A percentile compares a stretch with the other conserved stretches of the same genome.
Evolutionary conservation across 1,139 yeast genomes (phyloP).

Genomic region (Taiozyma sp.): DNA sequence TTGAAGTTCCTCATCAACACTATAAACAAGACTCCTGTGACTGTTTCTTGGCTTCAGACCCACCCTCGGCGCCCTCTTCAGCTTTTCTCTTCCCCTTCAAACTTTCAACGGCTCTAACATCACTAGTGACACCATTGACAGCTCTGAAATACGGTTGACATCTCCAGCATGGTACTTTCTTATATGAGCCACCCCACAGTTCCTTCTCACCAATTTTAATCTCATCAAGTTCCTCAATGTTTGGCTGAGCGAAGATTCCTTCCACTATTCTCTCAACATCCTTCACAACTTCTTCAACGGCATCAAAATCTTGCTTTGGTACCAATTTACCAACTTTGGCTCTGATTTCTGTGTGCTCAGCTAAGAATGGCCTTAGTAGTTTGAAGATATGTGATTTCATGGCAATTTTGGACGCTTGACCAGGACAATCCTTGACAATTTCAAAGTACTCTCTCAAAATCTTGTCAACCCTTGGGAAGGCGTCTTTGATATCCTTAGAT

Average conservation of each 20-base stretch:
- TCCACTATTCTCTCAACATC: slow-evolving; percentile 64
- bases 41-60: not conserved
- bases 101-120: slow-evolving; percentile 34
- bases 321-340: slow-evolving; percentile 59
- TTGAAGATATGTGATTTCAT: slow-evolving; percentile 95
- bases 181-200: slow-evolving; percentile 79
- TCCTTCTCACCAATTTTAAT: slow-evolving; percentile 51
- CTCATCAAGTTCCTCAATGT: slow-evolving; percentile 43
- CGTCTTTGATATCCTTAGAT: slow-evolving; percentile 47
- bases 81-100: slow-evolving; percentile 18
- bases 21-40: not conserved
- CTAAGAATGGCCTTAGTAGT: slow-evolving; percentile 72
- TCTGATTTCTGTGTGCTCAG: slow-evolving; percentile 72
- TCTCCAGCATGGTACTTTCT: slow-evolving; percentile 92
- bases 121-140: slow-evolving; percentile 63
- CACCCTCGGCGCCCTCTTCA: not conserved
- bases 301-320: slow-evolving; percentile 40
- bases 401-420: slow-evolving; percentile 73
- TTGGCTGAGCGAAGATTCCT: slow-evolving; percentile 44
- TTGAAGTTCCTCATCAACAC: not conserved
- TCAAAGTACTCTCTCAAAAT: slow-evolving; percentile 86
- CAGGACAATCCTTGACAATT: slow-evolving; percentile 61
- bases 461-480: slow-evolving; percentile 81
- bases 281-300: slow-evolving; percentile 66
- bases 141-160: slow-evolving; percentile 93